phyloP scores from a whole-genome alignment of 148 eudicot genomes.

The Cornus kousa region DNA sequence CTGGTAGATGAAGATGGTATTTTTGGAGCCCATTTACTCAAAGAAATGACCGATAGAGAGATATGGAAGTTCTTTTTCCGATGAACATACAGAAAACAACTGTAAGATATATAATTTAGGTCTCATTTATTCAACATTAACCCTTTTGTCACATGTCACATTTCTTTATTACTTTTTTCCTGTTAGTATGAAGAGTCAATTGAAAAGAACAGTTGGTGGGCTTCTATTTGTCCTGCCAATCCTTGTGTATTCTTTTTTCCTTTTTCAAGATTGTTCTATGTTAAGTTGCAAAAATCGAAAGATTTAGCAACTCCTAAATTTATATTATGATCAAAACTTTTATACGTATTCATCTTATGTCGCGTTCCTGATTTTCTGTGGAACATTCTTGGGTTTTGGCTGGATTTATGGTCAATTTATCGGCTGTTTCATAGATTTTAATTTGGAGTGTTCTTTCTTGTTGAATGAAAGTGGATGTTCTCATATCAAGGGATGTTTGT shows the following conservation, averaged over 20 bases:
- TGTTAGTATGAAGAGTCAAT: background rate
- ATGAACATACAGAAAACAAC: conserved; percentile 13
- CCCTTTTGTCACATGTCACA: background rate
- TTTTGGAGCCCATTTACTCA: conserved; percentile 60
- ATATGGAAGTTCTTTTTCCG: conserved; percentile 71
- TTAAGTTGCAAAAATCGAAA: too few relatives aligned
- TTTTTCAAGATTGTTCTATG: too few relatives aligned
- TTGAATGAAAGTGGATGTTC: too few relatives aligned
- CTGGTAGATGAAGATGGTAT: conserved; percentile 61
- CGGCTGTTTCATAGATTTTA: too few relatives aligned
- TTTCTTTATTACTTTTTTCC: background rate
- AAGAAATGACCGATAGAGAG: conserved; percentile 61
- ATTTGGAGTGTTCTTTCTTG: too few relatives aligned
- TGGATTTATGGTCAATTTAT: too few relatives aligned
- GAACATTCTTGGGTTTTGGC: too few relatives aligned
- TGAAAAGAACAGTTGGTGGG: background rate
- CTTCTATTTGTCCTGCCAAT: background rate
- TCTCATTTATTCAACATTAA: background rate
- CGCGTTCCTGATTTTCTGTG: too few relatives aligned
- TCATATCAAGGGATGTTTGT: too few relatives aligned
- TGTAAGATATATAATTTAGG: conserved; percentile 3
- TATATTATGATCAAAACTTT: too few relatives aligned
- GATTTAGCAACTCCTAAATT: too few relatives aligned
- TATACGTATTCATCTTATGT: too few relatives aligned
- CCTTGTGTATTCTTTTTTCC: background rate